Conservation (phyloP, 495 filamentous ascomycete genomes). For the Cairneyella variabilis region DNA sequence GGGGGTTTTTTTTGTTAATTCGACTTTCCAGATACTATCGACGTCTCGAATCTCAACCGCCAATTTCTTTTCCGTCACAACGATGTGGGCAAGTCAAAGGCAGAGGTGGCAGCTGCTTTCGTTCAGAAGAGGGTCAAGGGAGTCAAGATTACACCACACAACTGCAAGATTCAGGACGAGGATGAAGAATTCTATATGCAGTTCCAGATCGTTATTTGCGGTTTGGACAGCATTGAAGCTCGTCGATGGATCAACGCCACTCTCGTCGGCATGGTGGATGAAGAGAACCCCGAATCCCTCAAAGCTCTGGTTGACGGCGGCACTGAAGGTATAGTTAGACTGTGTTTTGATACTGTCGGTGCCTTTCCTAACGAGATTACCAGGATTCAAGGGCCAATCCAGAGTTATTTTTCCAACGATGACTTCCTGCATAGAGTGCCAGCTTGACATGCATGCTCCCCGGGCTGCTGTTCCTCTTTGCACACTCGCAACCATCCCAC, state of each 20-base stretch:
- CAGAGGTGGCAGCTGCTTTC: conserved; percentile 86
- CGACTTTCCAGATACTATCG: conserved; percentile 73
- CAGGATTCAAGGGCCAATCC: conserved; percentile 94
- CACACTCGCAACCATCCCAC: conserved; percentile 93
- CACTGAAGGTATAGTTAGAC: conserved; percentile 71
- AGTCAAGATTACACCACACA: conserved; percentile 88
- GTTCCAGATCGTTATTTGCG: conserved; percentile 89
- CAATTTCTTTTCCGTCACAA: conserved; percentile 93
- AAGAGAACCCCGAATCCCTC: conserved; percentile 69
- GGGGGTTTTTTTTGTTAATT: too few species aligned
- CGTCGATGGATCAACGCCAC: conserved; percentile 97
- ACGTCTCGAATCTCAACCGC: conserved; percentile 96
- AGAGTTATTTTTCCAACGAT: conserved; percentile 89
- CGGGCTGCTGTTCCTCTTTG: conserved; percentile 92
- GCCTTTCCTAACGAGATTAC: conserved; percentile 1
- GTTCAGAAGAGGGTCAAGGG: conserved; percentile 85
- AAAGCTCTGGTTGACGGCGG: conserved; percentile 96
- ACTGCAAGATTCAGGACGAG: conserved; percentile 94
- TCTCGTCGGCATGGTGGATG: conserved; percentile 83
- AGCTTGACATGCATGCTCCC: conserved; percentile 96
- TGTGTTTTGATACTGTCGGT: not conserved
- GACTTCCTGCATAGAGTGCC: conserved; percentile 96
- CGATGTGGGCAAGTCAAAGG: conserved; percentile 93
- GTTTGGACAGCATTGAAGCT: conserved; percentile 96
- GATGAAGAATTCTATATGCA: conserved; percentile 98